Base-by-base conservation (phyloP, 495 filamentous ascomycete genomes). In the Penicillium robsamsonii region DNA sequence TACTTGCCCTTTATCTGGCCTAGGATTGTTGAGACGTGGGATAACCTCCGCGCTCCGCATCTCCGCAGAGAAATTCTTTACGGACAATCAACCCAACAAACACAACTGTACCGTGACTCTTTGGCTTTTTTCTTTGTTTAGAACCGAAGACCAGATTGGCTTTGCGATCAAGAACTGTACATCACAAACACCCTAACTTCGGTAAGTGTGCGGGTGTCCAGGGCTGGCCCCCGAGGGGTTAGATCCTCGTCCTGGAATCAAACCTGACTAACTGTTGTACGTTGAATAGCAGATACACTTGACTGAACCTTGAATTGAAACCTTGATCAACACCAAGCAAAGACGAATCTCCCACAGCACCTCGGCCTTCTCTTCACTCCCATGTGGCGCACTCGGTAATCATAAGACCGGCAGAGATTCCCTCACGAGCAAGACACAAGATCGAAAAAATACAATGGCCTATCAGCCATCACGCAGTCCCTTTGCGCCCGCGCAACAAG, bases 401-500 rank as follows among this genome's bases (percentile, higher is more conserved):
- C 42, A 43, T 43, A 46, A 29, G 20, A 24, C 52, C 20, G 31
- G 41, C 18, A 54, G 31, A 27, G 8, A 35, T 37, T 35, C 51
- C 10, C 44, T 1, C n/a, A 27, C 48, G 20, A 38, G 27, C 29
- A 11, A 25, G 13, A 46, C 20, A 35, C 18, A 2, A 25, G 31
- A 37, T 17, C 30, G 18, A 46, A 38, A 13, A 1, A 8, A 10
- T 13, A 46, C 29, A 54, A 54, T 54, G 52, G 52, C 52, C 12
- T 46, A 54, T 22, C 30, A 54, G 24, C 3, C 84, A 88, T 61
- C 52, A 8, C 52, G 52, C 52, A 54, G 52, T n/a, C 52, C 52
- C 15, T 54, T 54, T 20, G 52, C 85, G 82, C 71, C 74, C 83
- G 63, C 70, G 82, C 62, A 88, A 90, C 66, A 87, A 90, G 67